A percentile compares a stretch with the other conserved stretches of the same genome.
phyloP scores from a whole-genome alignment of 129 eudicot genomes.

The Chrysanthemum makinoi region DNA sequence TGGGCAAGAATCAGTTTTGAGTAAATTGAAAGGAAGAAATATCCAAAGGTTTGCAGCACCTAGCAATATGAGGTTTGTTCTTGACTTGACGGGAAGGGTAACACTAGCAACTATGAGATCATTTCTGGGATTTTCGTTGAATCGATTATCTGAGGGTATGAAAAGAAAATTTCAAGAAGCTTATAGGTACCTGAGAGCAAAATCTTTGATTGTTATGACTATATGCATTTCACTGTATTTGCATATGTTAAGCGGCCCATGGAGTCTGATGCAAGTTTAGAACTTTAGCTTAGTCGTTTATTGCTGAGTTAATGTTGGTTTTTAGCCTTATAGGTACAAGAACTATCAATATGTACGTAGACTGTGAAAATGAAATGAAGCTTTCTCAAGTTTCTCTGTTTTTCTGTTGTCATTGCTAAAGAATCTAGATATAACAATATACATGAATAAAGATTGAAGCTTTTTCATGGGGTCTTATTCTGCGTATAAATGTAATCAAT shows the following conservation, averaged over 20 bases:
- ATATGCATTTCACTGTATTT: conserved; percentile 66
- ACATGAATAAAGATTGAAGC: conserved; percentile 34
- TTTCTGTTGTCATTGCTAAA: neutral
- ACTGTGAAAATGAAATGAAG: neutral
- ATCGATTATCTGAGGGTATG: conserved; percentile 34
- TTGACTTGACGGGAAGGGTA: conserved; percentile 64
- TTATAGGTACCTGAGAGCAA: conserved; percentile 44
- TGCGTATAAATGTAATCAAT: conserved; percentile 60
- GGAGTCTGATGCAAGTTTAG: conserved; percentile 58
- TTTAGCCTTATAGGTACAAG: neutral
- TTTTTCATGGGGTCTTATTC: conserved; percentile 35
- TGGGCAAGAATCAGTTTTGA: conserved; percentile 26
- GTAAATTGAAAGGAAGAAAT: conserved; percentile 21
- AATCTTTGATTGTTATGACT: conserved; percentile 50
- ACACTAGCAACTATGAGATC: conserved; percentile 62
- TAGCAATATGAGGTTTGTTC: conserved; percentile 55
- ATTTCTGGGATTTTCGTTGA: conserved; percentile 44
- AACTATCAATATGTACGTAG: neutral
- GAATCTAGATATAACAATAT: conserved; percentile 10
- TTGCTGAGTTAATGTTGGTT: conserved; percentile 1
- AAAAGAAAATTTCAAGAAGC: conserved; percentile 51
- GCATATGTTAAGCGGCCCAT: conserved; percentile 55
- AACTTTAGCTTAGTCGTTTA: conserved; percentile 21
- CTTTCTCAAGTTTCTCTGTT: neutral
- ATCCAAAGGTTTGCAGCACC: conserved; percentile 50